Conservation (phyloP, 331 rosid species). For the Arachis monticola region DNA sequence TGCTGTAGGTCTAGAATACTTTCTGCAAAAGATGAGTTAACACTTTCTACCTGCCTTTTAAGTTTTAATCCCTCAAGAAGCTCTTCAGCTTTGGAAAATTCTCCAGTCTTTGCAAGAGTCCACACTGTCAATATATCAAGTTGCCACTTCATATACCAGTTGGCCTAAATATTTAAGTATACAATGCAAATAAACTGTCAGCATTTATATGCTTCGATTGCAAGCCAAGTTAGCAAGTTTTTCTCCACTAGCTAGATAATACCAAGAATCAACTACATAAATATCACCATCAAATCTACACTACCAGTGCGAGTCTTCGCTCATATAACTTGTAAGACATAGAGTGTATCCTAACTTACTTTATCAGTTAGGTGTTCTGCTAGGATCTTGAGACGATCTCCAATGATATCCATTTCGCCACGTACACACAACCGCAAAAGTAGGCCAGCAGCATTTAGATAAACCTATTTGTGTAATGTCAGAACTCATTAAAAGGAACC, state of each 20-base stretch:
- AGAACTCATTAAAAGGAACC: constrained; percentile 22
- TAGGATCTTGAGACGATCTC: constrained; percentile 54
- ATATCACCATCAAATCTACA: background rate
- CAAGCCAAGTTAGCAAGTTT: too few relatives aligned
- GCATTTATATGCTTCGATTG: background rate
- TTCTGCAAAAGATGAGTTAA: constrained; percentile 9
- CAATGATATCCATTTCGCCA: constrained; percentile 46
- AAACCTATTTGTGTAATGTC: constrained; percentile 29
- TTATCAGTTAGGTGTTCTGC: constrained; percentile 47
- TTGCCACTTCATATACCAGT: constrained; percentile 87
- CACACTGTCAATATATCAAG: constrained; percentile 66
- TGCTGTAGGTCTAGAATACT: background rate
- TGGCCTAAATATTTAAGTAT: constrained; percentile 52
- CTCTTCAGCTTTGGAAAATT: constrained; percentile 66
- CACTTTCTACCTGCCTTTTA: constrained; percentile 62
- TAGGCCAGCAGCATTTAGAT: constrained; percentile 64
- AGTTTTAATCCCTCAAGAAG: constrained; percentile 66
- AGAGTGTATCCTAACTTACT: constrained; percentile 45
- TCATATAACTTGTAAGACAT: background rate
- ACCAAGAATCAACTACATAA: too few relatives aligned
- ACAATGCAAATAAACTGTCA: constrained; percentile 27
- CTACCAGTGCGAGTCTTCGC: too few relatives aligned
- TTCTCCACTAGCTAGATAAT: background rate
- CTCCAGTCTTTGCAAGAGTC: constrained; percentile 68
- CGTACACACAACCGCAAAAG: constrained; percentile 59